A percentile compares a stretch with the other conserved stretches of the same genome.
These are phyloP conservation scores for Debaryomyces hansenii DNA, from an alignment of 805 yeast genomes.

Conservation along the genomic window DNA sequence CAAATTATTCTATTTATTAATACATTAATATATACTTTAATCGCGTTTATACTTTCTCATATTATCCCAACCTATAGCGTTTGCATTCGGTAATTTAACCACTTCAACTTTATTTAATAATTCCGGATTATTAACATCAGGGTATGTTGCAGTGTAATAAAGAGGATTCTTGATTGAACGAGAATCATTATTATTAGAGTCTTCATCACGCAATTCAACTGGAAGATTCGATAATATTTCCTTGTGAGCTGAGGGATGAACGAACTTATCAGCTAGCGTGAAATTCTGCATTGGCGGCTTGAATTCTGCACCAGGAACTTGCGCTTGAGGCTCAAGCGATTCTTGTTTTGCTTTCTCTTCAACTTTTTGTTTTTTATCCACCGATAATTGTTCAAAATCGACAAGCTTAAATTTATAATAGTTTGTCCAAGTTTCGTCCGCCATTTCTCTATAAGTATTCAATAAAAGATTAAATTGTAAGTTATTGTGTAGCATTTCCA, in stretches of 20 bases:
- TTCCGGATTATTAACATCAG: conserved; percentile 33
- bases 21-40: background rate
- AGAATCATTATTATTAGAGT: background rate
- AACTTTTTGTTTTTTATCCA: conserved; percentile 12
- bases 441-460: conserved; percentile 39
- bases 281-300: background rate
- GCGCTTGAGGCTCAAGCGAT: conserved; percentile 3
- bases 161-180: conserved; percentile 34
- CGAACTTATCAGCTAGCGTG: conserved; percentile 21
- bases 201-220: conserved; percentile 25
- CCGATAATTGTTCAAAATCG: conserved; percentile 38
- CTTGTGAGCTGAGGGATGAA: conserved; percentile 30
- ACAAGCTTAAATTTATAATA: conserved; percentile 38
- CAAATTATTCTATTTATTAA: background rate
- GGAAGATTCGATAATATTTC: conserved; percentile 36
- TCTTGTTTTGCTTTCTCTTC: conserved; percentile 11
- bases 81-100: conserved; percentile 43
- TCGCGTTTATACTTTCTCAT: conserved; percentile 29
- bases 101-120: conserved; percentile 37
- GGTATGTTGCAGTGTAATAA: conserved; percentile 28
- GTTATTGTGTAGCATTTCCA: conserved; percentile 46
- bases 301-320: conserved; percentile 22
- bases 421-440: conserved; percentile 38
- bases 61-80: conserved; percentile 45
- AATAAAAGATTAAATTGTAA: conserved; percentile 39